A percentile compares a stretch with the other conserved stretches of the same genome.
These are phyloP conservation scores for Diaporthe sp. DNA, from an alignment of 2,329 filamentous ascomycete genomes.

Conservation along the genomic window DNA sequence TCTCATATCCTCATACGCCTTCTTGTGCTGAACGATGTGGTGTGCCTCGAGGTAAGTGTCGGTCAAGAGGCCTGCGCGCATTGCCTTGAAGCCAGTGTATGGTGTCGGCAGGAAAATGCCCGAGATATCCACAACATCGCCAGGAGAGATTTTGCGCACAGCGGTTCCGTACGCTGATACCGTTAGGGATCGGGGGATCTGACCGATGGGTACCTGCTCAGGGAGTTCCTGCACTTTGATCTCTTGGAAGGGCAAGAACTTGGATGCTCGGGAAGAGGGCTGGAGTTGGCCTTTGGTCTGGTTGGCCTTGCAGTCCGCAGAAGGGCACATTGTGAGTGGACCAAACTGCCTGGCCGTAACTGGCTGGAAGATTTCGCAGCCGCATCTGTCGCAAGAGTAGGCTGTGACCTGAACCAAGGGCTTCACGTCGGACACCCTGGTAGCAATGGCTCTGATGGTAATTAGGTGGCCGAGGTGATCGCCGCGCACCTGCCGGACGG, in stretches of 20 bases:
- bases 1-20: constrained; percentile 92
- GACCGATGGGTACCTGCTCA: constrained; percentile 98
- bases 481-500: constrained; percentile 92
- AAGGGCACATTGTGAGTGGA: constrained; percentile 87
- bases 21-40: constrained; percentile 94
- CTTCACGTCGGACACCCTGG: constrained; percentile 96
- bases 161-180: constrained; percentile 89
- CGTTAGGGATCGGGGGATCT: constrained; percentile 93
- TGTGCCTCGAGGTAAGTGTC: constrained; percentile 98
- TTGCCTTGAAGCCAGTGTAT: constrained; percentile 98
- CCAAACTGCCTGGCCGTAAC: constrained; percentile 91
- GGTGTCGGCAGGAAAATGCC: constrained; percentile 97
- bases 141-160: constrained; percentile 88
- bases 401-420: constrained; percentile 97
- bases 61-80: constrained; percentile 93
- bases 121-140: constrained; percentile 92
- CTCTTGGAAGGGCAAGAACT: constrained; percentile 97
- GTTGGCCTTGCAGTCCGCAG: constrained; percentile 88
- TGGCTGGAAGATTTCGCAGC: constrained; percentile 97
- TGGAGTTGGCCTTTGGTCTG: constrained; percentile 94
- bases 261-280: constrained; percentile 93
- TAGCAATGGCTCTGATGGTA: constrained; percentile 93
- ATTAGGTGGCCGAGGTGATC: constrained; percentile 95
- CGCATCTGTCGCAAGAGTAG: constrained; percentile 96
- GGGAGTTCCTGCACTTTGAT: constrained; percentile 99